These are phyloP conservation scores for Apiotrichum siamense DNA, from an alignment of 1,284 basidiomycete genomes.

Conservation along the genomic window DNA sequence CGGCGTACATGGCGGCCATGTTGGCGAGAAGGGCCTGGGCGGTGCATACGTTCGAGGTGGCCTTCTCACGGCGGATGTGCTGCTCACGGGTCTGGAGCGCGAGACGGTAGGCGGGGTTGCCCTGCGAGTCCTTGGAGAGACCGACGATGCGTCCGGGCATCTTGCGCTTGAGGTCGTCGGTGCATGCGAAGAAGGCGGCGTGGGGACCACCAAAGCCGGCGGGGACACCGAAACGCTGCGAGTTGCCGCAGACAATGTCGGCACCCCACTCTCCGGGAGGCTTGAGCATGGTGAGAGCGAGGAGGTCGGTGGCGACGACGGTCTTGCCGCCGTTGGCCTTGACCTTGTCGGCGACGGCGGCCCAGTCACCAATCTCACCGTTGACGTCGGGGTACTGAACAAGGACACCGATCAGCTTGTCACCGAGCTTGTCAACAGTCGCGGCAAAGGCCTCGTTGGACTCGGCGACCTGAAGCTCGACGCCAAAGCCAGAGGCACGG, in stretches of 20 bases:
- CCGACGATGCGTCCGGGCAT: conserved; percentile 96
- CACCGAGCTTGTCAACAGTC: conserved; percentile 55
- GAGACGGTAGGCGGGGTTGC: conserved; percentile 82
- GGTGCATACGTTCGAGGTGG: conserved; percentile 90
- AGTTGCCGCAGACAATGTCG: conserved; percentile 91
- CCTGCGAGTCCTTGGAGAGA: conserved; percentile 74
- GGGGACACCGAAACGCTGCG: conserved; percentile 86
- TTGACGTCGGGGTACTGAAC: conserved; percentile 91
- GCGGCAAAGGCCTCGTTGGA: conserved; percentile 48
- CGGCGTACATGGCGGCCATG: conserved; percentile 95
- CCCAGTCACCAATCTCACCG: conserved; percentile 75
- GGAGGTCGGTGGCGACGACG: conserved; percentile 81
- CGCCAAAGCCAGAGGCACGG: conserved; percentile 82
- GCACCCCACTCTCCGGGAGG: conserved; percentile 99
- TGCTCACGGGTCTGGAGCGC: conserved; percentile 95
- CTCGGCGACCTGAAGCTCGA: conserved; percentile 62
- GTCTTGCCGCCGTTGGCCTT: conserved; percentile 75
- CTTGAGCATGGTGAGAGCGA: conserved; percentile 87
- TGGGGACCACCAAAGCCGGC: conserved; percentile 87
- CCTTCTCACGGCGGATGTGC: conserved; percentile 93
- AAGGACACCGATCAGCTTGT: conserved; percentile 69
- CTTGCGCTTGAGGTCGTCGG: conserved; percentile 87
- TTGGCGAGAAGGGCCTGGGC: conserved; percentile 87
- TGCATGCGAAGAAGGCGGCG: conserved; percentile 92
- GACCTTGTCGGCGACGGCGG: conserved; percentile 59